Evolutionary conservation across 75 land plant species (phyloP).

Genomic region (Sequoiadendron giganteum): DNA sequence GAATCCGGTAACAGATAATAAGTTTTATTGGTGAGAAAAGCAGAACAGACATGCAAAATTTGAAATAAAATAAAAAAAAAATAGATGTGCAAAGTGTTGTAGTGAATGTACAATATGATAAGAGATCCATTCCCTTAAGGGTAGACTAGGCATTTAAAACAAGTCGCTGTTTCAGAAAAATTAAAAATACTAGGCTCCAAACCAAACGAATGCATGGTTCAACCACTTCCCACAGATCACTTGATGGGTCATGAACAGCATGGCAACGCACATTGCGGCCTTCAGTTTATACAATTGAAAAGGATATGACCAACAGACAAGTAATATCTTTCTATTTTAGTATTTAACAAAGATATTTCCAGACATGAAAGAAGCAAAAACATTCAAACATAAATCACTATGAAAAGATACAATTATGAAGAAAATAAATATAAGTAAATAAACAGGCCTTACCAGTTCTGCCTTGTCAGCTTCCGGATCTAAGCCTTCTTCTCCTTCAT

Average conservation of each 20-base stretch:
- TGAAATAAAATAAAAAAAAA: background rate
- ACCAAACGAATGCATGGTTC: background rate
- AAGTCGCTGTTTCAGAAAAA: background rate
- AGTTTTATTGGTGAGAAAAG: background rate
- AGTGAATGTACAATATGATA: background rate
- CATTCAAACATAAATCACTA: background rate
- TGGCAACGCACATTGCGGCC: background rate
- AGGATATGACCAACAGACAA: background rate
- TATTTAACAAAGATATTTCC: background rate
- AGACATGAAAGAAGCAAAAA: background rate
- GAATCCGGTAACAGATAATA: too few species aligned
- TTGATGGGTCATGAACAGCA: background rate
- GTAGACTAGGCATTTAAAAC: background rate
- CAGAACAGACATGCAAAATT: background rate
- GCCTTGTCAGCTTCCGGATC: slow-evolving; percentile 93
- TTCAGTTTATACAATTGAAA: background rate
- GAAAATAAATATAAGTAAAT: background rate
- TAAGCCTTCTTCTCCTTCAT: slow-evolving; percentile 82
- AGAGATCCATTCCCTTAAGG: background rate
- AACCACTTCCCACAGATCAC: background rate
- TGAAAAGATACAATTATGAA: background rate
- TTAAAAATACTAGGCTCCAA: background rate
- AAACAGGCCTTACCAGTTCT: slow-evolving; percentile 55
- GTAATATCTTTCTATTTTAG: background rate
- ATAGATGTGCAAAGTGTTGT: background rate